Conservation (phyloP, 2,329 filamentous ascomycete species). For the Leptographium flavum region DNA sequence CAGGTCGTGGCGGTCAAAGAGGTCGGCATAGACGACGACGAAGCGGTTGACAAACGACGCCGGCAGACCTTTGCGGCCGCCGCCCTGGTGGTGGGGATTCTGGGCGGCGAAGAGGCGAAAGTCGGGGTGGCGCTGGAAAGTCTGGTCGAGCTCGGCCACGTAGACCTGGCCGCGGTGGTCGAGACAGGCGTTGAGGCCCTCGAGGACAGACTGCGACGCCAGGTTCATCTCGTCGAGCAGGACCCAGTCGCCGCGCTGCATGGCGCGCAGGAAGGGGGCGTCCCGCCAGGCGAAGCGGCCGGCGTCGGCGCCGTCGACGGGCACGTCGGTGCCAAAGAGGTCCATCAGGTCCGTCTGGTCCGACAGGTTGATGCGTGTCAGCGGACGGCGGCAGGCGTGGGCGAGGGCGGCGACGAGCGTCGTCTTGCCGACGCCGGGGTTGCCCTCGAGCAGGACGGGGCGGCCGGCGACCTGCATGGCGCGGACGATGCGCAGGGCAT, state of each 20-base stretch:
- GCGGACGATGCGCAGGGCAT: slow-evolving; percentile 80
- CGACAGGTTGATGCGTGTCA: slow-evolving; percentile 92
- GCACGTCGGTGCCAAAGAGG: slow-evolving; percentile 90
- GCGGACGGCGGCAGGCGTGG: slow-evolving; percentile 59
- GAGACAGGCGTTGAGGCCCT: slow-evolving; percentile 90
- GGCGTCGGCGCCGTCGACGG: slow-evolving; percentile 79
- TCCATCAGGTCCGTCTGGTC: slow-evolving; percentile 98
- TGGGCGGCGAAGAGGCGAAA: slow-evolving; percentile 96
- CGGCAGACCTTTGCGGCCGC: slow-evolving; percentile 85
- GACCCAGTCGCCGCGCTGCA: slow-evolving; percentile 96
- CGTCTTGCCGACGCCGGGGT: slow-evolving; percentile 96
- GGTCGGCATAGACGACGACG: slow-evolving; percentile 91
- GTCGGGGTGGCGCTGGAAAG: slow-evolving; percentile 74
- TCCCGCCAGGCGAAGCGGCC: slow-evolving; percentile 93
- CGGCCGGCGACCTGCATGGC: slow-evolving; percentile 71
- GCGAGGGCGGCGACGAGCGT: slow-evolving; percentile 80
- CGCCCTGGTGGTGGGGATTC: slow-evolving; percentile 94
- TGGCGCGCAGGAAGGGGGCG: slow-evolving; percentile 85
- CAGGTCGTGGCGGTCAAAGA: slow-evolving; percentile 70
- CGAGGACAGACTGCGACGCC: slow-evolving; percentile 89
- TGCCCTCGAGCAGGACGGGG: slow-evolving; percentile 88
- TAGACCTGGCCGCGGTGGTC: slow-evolving; percentile 95
- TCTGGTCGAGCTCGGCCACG: slow-evolving; percentile 86
- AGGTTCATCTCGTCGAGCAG: slow-evolving; percentile 97
- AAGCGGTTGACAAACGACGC: slow-evolving; percentile 97